Evolutionary conservation across 495 filamentous ascomycete species (phyloP).

Genomic region (Darksidea phi): DNA sequence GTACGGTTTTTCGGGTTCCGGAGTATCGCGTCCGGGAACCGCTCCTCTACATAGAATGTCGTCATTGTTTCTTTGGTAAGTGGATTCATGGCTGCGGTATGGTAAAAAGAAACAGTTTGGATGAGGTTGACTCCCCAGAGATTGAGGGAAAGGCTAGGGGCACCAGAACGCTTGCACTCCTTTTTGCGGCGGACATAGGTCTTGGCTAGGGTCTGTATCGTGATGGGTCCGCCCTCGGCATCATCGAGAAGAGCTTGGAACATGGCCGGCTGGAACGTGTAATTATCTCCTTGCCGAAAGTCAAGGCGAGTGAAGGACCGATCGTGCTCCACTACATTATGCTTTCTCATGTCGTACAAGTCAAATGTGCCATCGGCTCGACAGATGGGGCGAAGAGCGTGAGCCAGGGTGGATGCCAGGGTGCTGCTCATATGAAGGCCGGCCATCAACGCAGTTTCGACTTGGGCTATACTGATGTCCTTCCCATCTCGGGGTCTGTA

Average conservation of each 20-base stretch:
- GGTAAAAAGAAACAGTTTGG: conserved; percentile 14
- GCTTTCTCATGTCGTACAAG: conserved; percentile 39
- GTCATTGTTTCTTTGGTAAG: conserved; percentile 19
- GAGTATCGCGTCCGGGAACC: conserved; percentile 19
- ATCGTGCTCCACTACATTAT: conserved; percentile 47
- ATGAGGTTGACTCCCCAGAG: conserved; percentile 19
- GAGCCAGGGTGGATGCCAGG: conserved; percentile 36
- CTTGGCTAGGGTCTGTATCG: conserved; percentile 37
- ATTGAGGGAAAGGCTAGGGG: conserved; percentile 13
- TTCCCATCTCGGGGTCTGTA: conserved; percentile 45
- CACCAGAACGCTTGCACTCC: conserved; percentile 37
- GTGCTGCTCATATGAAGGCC: conserved; percentile 26
- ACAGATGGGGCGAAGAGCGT: conserved; percentile 32
- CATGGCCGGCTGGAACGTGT: conserved; percentile 44
- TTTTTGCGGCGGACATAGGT: conserved; percentile 37
- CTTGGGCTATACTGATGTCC: conserved; percentile 37
- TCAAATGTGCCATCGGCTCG: conserved; percentile 43
- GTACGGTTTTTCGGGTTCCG: conserved; percentile 16
- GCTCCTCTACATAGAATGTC: conserved; percentile 20
- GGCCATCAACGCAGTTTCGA: conserved; percentile 41
- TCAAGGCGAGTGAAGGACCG: conserved; percentile 43
- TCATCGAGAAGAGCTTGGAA: conserved; percentile 40
- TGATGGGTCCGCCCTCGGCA: conserved; percentile 38
- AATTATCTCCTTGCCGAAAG: conserved; percentile 42
- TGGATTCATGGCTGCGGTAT: conserved; percentile 12